phyloP scores from a whole-genome alignment of 805 yeast species.

The Candida quercuum region DNA sequence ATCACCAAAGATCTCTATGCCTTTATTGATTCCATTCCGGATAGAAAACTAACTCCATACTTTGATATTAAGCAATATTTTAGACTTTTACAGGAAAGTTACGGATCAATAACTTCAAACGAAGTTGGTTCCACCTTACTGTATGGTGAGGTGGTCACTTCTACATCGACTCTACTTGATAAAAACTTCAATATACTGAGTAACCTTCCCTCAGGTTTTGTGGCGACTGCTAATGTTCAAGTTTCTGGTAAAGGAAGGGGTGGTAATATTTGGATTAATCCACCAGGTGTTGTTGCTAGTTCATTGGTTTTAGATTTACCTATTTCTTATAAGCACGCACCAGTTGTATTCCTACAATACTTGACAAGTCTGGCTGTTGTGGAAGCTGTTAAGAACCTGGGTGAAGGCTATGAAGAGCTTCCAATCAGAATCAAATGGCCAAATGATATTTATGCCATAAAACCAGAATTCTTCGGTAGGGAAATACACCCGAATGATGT shows the following conservation, averaged over 20 bases:
- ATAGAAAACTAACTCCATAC: constrained; percentile 55
- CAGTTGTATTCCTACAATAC: constrained; percentile 84
- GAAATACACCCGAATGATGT: constrained; percentile 39
- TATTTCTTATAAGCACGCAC: constrained; percentile 37
- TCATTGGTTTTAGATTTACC: constrained; percentile 63
- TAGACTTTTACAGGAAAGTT: constrained; percentile 30
- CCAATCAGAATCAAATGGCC: constrained; percentile 95
- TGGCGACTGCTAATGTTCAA: constrained; percentile 73
- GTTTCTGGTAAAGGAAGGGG: constrained; percentile 93
- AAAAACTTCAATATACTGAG: constrained; percentile 56
- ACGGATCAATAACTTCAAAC: constrained; percentile 24
- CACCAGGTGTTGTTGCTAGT: constrained; percentile 83
- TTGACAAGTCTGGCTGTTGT: constrained; percentile 77
- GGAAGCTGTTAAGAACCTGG: constrained; percentile 63
- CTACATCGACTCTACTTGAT: constrained; percentile 78
- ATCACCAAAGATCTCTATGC: constrained; percentile 52
- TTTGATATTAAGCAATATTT: constrained; percentile 62
- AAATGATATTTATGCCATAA: constrained; percentile 77
- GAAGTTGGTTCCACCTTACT: constrained; percentile 58
- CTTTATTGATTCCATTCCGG: constrained; percentile 42
- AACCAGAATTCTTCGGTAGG: constrained; percentile 52
- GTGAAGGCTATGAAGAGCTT: constrained; percentile 60
- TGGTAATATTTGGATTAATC: constrained; percentile 93
- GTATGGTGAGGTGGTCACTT: constrained; percentile 87
- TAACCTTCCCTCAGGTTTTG: constrained; percentile 60